Evolutionary conservation across 2,329 filamentous ascomycete species (phyloP).

Genomic region (Epicoccum nigrum): DNA sequence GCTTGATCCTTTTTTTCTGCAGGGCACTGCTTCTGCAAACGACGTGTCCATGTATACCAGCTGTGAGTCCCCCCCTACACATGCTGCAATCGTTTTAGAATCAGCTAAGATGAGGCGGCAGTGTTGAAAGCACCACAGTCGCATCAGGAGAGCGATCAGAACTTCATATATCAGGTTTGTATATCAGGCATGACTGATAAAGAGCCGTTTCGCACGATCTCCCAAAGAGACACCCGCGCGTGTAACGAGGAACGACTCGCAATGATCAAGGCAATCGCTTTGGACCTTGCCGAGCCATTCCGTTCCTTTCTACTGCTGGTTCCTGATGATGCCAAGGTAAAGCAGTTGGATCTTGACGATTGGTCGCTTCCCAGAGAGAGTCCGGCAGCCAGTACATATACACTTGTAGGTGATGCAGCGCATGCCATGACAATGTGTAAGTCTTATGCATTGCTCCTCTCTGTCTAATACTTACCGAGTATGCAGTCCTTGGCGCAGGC

Average conservation of each 20-base stretch:
- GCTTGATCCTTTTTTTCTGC: slow-evolving; percentile 23
- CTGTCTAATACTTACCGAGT: neutral
- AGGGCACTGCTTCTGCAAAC: slow-evolving; percentile 15
- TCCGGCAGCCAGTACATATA: neutral
- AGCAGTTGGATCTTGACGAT: slow-evolving; percentile 16
- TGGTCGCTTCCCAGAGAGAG: neutral
- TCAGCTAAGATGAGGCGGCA: neutral
- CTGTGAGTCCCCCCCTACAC: neutral
- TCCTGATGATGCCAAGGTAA: slow-evolving; percentile 6
- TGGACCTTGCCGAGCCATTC: slow-evolving; percentile 14
- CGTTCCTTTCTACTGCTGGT: slow-evolving; percentile 7
- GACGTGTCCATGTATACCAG: slow-evolving; percentile 15
- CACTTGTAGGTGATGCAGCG: slow-evolving; percentile 14
- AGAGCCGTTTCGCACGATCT: neutral
- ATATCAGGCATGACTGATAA: slow-evolving; percentile 14
- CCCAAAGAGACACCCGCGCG: neutral
- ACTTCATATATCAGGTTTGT: slow-evolving; percentile 15
- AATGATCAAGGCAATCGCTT: neutral
- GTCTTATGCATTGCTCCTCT: neutral
- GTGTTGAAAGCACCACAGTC: slow-evolving; percentile 14
- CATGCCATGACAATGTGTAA: slow-evolving; percentile 20
- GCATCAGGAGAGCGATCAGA: neutral
- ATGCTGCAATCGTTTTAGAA: neutral
- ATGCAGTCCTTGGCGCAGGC: slow-evolving; percentile 2
- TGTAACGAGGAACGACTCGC: neutral